These are phyloP conservation scores for Aureobasidium mangrovei DNA, from an alignment of 2,329 filamentous ascomycete genomes.

Conservation along the genomic window DNA sequence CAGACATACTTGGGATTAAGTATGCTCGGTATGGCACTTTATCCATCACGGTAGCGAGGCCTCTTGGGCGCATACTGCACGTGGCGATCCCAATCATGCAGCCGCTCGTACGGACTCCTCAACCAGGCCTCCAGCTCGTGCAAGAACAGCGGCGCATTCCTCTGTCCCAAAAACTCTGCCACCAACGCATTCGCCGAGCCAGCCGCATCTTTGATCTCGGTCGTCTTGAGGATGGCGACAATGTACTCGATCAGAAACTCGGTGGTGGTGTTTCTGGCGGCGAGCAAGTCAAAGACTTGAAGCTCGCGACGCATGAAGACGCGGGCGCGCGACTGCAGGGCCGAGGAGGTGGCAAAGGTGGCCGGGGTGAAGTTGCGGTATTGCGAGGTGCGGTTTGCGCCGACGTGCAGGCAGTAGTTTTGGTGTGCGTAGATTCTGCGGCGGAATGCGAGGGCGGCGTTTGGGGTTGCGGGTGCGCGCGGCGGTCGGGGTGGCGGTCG, in stretches of 20 bases:
- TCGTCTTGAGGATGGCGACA: conserved; percentile 69
- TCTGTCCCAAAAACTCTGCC: conserved; percentile 65
- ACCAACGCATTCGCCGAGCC: conserved; percentile 75
- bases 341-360: conserved; percentile 53
- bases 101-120: conserved; percentile 63
- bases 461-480: conserved; percentile 8
- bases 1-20: too few species aligned
- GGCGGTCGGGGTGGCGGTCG: neutral
- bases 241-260: conserved; percentile 85
- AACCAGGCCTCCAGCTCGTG: conserved; percentile 81
- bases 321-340: conserved; percentile 66
- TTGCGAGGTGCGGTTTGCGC: conserved; percentile 66
- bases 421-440: conserved; percentile 63
- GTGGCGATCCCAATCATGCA: conserved; percentile 70
- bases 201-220: conserved; percentile 69
- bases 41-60: neutral
- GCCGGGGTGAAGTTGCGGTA: conserved; percentile 66
- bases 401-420: conserved; percentile 72
- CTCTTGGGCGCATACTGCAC: conserved; percentile 55
- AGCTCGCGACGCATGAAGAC: conserved; percentile 79
- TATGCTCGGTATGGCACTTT: too few species aligned
- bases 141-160: conserved; percentile 65
- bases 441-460: conserved; percentile 48
- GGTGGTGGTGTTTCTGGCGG: conserved; percentile 47
- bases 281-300: conserved; percentile 69